Evolutionary conservation across 495 filamentous ascomycete genomes (phyloP), one percentile per base, ranked within the genome.

Genomic region (Penicillium soppii): DNA sequence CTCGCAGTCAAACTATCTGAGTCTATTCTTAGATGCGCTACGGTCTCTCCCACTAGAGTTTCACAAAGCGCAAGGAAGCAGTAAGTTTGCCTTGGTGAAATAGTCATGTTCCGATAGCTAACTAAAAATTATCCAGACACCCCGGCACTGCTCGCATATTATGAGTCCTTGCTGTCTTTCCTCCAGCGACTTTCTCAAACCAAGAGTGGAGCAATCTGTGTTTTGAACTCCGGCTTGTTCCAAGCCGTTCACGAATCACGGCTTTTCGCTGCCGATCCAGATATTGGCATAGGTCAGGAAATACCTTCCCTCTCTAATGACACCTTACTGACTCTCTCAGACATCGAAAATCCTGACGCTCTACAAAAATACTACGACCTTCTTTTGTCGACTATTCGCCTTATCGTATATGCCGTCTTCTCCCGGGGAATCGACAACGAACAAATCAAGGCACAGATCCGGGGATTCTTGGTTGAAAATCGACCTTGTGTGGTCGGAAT

Each of bases 141-240:
- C 1, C 67, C 78, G 22, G 57, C 74, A 15, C 54, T 84, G 16
- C 67, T 85, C 29, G 70, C 77, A 21, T 92, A 88, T 67, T 86
- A 86, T 58, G 80, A 89, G 52, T 86, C 90, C 47, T 84, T 88
- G 37, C 78, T 97, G 23, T 82, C 87, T 4, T 78, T 99, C 5
- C 84, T 99, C n/a, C 76, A 94, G 10, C 85, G 89, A 39, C 77
- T 97, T 20, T 87, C 85, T 49, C 88, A 91, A 65, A 92, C 86
- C 2, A 83, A 88, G 54, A 68, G 67, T 7, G 95, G 94, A 16
- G 91, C 92, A 13, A 85, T 81, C 26, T 82, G 87, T 45, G 83
- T 97, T 29, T 75, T 96, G 12, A 90, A 91, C 50, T 85, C 89
- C 16, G 92, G 92, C 44, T 79, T 99, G n/a, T 95, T 99, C 75